phyloP scores from a whole-genome alignment of 192 early-diverging fungal genomes.

The Coemansia sp. region DNA sequence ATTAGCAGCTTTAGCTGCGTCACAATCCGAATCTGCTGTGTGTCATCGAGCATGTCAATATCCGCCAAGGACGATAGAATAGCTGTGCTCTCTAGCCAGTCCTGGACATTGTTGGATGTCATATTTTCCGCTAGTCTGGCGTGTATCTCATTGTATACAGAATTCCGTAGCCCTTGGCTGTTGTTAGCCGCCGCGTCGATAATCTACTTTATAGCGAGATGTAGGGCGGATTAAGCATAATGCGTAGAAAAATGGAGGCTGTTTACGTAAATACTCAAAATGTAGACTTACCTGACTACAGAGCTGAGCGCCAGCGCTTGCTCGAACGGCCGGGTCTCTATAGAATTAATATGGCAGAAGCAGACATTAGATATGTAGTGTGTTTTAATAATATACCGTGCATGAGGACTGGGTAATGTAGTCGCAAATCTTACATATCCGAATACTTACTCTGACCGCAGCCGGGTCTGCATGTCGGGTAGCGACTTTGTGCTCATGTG shows the following conservation, averaged over 20 bases:
- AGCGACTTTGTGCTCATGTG: conserved; percentile 17
- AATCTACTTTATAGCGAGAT: conserved; percentile 25
- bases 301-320: conserved; percentile 13
- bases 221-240: background rate
- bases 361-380: background rate
- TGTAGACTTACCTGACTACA: conserved; percentile 25
- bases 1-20: conserved; percentile 29
- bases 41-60: conserved; percentile 37
- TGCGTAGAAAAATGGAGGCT: background rate
- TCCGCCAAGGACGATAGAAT: conserved; percentile 37
- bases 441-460: conserved; percentile 28
- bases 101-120: conserved; percentile 9
- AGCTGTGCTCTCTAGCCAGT: conserved; percentile 31
- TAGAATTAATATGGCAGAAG: background rate
- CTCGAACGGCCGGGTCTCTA: conserved; percentile 28
- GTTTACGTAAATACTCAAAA: background rate
- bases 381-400: background rate
- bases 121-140: conserved; percentile 17
- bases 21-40: conserved; percentile 33
- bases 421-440: background rate
- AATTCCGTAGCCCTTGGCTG: conserved; percentile 23
- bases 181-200: conserved; percentile 17
- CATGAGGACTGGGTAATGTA: background rate
- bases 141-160: conserved; percentile 28
- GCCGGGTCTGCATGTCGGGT: conserved; percentile 11